Base-by-base conservation (phyloP, 768 basidiomycete genomes). In the Amanita exitialis region DNA sequence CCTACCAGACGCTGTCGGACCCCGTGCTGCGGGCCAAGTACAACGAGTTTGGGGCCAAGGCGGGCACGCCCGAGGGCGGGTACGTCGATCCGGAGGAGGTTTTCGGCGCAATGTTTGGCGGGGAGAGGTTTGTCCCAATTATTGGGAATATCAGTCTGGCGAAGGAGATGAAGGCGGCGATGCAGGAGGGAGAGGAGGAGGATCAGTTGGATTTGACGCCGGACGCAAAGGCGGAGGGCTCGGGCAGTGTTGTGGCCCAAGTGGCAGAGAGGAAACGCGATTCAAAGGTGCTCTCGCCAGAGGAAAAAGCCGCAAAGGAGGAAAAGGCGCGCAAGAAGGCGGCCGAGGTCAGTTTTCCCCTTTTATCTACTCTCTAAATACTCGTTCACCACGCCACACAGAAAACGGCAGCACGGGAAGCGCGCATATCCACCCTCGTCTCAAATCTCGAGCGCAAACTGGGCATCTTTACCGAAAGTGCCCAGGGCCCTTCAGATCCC, bases 81-180 rank as follows among this genome's bases (percentile, higher is more conserved):
- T 90, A 80, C 58, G 83, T 92, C 45, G 91, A 95, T 64, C 91
- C 91, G 0, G 86, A 90, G 56, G 83, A 84, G 57, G 79, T 84
- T 10, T 84, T 84, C 58, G 79, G 86, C 4, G 83, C 84, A 9
- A 87, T 95, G 54, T 95, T 95, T 56, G 92, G 92, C 39, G 91
- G 91, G 2, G 90, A 92, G 47, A 69, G 82, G 27, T 94, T 94
- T 65, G 67, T 82, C 39, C 82, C 89, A 2, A 89, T 94, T 61
- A 93, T 95, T 61, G 92, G 92, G 6, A 75, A 84, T 39, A 92
- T 94, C 58, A 88, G 87, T 54, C 69, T 95, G 49, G 92, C 89
- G 27, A 75, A 78, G 58, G 92, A 95, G 59, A 93, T 95, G 92
- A 95, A 95, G 71, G 76, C 84, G 2, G 92, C 90, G 3, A 65